Evolutionary conservation across 805 yeast genomes (phyloP).

Genomic region (Pichia sporocuriosa): DNA sequence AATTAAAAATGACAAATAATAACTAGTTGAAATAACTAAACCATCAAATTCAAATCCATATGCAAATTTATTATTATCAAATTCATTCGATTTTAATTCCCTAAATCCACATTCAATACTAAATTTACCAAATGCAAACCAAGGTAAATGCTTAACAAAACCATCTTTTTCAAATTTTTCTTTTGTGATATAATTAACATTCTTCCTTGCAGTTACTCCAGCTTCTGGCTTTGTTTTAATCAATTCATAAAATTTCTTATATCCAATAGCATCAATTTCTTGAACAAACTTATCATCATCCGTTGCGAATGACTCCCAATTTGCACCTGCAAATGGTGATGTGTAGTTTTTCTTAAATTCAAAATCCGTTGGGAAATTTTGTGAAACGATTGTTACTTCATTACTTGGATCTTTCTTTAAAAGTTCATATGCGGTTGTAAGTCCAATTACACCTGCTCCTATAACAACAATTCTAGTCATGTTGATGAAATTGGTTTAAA

Average conservation of each 20-base stretch:
- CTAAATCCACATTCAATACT: slow-evolving; percentile 30
- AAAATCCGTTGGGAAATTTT: slow-evolving; percentile 50
- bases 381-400: slow-evolving; percentile 37
- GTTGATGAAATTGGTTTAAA: too few relatives aligned
- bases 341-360: slow-evolving; percentile 42
- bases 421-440: slow-evolving; percentile 43
- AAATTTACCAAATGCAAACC: slow-evolving; percentile 34
- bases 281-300: slow-evolving; percentile 31
- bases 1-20: slow-evolving; percentile 27
- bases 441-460: slow-evolving; percentile 51
- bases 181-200: slow-evolving; percentile 16
- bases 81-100: slow-evolving; percentile 31
- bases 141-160: slow-evolving; percentile 29
- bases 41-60: slow-evolving; percentile 42
- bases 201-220: slow-evolving; percentile 36
- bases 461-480: slow-evolving; percentile 20
- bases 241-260: slow-evolving; percentile 38
- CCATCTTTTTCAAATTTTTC: slow-evolving; percentile 15
- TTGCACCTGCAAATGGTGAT: slow-evolving; percentile 69
- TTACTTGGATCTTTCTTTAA: slow-evolving; percentile 31
- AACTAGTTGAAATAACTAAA: slow-evolving; percentile 25
- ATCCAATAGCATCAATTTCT: slow-evolving; percentile 43
- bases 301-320: slow-evolving; percentile 57
- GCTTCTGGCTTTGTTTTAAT: slow-evolving; percentile 41
- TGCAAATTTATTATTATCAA: slow-evolving; percentile 26